A percentile compares a stretch with the other conserved stretches of the same genome.
These are phyloP conservation scores for Exophiala lecanii-corni DNA, from an alignment of 2,329 filamentous ascomycete species.

Conservation along the genomic window DNA sequence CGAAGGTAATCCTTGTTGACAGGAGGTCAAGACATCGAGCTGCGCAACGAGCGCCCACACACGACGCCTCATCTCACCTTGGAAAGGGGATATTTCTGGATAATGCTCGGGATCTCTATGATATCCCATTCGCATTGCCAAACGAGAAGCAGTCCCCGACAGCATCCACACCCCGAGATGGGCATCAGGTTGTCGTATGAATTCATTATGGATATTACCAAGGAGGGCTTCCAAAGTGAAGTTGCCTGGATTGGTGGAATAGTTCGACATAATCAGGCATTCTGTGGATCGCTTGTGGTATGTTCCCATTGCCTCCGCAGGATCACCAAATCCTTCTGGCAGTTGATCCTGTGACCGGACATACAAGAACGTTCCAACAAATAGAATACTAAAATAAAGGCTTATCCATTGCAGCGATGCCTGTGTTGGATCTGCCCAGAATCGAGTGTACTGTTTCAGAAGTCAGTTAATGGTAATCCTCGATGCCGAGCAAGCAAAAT, in stretches of 20 bases:
- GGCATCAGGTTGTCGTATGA: conserved; percentile 47
- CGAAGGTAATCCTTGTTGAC: conserved; percentile 60
- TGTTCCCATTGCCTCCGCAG: conserved; percentile 39
- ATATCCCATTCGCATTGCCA: conserved; percentile 58
- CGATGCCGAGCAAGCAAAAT: too few relatives aligned
- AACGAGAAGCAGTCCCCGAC: conserved; percentile 49
- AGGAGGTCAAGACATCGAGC: conserved; percentile 56
- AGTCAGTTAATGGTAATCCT: background rate
- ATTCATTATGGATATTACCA: conserved; percentile 51
- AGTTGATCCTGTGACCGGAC: background rate
- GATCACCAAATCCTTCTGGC: conserved; percentile 43
- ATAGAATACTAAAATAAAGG: conserved; percentile 49
- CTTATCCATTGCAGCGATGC: conserved; percentile 48
- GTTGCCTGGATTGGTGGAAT: conserved; percentile 46
- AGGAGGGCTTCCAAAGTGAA: conserved; percentile 53
- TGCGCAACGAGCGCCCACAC: conserved; percentile 42
- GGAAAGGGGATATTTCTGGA: conserved; percentile 48
- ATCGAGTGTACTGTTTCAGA: conserved; percentile 46
- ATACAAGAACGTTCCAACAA: background rate
- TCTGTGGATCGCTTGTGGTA: conserved; percentile 38
- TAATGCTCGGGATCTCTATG: conserved; percentile 55
- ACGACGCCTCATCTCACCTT: conserved; percentile 49
- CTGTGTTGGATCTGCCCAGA: conserved; percentile 46
- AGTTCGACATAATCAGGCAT: conserved; percentile 50
- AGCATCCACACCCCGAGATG: conserved; percentile 52